Percentiles rank a stretch among this genome's conserved stretches.
These are phyloP conservation scores for Tetrahymena malaccensis DNA, from an alignment of 73 alveolate genomes.

Conservation along the genomic window DNA sequence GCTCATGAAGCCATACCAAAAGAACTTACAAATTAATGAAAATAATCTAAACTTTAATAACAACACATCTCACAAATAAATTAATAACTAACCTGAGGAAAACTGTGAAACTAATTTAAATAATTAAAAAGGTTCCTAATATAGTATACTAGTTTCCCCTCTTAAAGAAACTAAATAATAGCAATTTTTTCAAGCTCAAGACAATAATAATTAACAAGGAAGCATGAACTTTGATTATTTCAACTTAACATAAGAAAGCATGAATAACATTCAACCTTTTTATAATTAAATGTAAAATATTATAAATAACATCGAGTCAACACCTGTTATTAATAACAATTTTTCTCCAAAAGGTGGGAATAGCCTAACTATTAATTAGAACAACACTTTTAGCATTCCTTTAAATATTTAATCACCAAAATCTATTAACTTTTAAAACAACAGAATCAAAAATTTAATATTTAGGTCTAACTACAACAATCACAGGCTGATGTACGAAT, in stretches of 20 bases:
- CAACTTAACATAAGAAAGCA: background rate
- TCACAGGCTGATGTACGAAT: background rate
- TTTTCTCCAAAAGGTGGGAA: background rate
- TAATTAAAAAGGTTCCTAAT: background rate
- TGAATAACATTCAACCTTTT: background rate
- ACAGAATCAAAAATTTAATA: background rate
- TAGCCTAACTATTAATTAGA: no score
- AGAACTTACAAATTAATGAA: background rate
- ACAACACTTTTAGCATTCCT: background rate
- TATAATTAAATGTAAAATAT: background rate
- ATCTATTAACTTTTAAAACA: background rate
- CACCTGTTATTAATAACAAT: background rate
- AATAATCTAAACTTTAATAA: background rate
- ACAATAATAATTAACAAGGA: background rate
- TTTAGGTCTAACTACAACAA: background rate
- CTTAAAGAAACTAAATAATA: background rate
- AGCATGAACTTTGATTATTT: background rate
- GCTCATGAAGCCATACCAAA: background rate
- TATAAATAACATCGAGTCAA: background rate
- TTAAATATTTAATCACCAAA: background rate
- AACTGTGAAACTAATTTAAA: background rate
- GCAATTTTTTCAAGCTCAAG: background rate
- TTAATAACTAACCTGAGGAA: background rate
- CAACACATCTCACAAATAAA: background rate
- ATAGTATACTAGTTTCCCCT: background rate